phyloP scores from a whole-genome alignment of 2,329 filamentous ascomycete species.

The Fusarium sp. region DNA sequence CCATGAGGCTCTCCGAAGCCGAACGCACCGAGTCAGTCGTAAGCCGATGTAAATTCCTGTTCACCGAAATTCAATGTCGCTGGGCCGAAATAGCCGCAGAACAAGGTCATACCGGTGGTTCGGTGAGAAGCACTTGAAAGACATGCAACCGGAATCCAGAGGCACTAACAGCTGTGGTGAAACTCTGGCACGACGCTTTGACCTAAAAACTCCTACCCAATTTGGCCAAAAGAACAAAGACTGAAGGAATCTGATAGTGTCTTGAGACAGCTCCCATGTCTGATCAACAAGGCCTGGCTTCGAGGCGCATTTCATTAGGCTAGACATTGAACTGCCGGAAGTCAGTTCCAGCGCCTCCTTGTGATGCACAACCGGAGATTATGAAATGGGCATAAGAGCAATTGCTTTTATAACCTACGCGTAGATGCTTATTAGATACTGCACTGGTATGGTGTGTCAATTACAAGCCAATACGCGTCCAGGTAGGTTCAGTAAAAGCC shows the following conservation, averaged over 20 bases:
- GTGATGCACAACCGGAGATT: not conserved
- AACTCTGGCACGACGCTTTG: conserved; percentile 47
- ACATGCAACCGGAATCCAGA: conserved; percentile 25
- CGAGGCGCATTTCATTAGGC: conserved; percentile 19
- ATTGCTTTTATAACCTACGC: not conserved
- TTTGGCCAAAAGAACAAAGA: conserved; percentile 21
- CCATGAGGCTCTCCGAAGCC: not conserved
- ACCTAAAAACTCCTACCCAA: conserved; percentile 26
- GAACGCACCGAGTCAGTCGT: conserved; percentile 24
- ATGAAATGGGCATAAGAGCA: conserved; percentile 8
- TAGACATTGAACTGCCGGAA: conserved; percentile 32
- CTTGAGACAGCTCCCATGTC: conserved; percentile 10
- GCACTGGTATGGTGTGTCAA: not conserved
- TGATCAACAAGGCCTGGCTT: conserved; percentile 19
- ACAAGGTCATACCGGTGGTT: conserved; percentile 18
- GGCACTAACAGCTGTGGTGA: conserved; percentile 46
- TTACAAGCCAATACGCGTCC: conserved; percentile 22
- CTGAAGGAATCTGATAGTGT: conserved; percentile 25
- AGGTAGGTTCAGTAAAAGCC: conserved; percentile 31
- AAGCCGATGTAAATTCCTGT: conserved; percentile 8
- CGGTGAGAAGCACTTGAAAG: conserved; percentile 15
- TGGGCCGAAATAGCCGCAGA: conserved; percentile 13
- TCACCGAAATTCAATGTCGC: conserved; percentile 1
- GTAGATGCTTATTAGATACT: not conserved
- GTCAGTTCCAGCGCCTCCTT: conserved; percentile 12